These are phyloP conservation scores for Dendrocalamus latiflorus DNA, from an alignment of 202 grass and related monocot species.

Conservation along the genomic window DNA sequence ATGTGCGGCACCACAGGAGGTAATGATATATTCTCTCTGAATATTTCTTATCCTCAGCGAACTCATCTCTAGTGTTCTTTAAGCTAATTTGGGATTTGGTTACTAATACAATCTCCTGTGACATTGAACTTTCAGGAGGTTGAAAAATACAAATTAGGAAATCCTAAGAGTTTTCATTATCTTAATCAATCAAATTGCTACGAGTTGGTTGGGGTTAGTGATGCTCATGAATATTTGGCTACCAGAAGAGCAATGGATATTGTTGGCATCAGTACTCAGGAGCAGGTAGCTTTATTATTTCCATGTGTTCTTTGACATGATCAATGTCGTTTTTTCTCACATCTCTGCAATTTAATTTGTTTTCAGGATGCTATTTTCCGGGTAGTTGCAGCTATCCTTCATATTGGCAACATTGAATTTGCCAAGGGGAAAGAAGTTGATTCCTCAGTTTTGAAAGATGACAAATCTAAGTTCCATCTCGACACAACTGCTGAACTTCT, in stretches of 20 bases:
- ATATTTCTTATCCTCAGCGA: conserved; percentile 17
- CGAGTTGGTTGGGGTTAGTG: conserved; percentile 76
- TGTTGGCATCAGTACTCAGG: conserved; percentile 75
- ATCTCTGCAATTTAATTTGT: conserved; percentile 41
- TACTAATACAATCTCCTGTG: conserved; percentile 19
- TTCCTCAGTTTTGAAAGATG: conserved; percentile 84
- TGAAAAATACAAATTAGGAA: conserved; percentile 81
- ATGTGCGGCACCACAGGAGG: conserved; percentile 80
- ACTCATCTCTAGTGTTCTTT: conserved; percentile 25
- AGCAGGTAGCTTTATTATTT: conserved; percentile 60
- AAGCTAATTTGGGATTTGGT: conserved; percentile 1
- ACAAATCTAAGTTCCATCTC: conserved; percentile 90
- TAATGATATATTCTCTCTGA: conserved; percentile 34
- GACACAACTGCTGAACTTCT: conserved; percentile 80
- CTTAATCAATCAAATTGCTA: conserved; percentile 93
- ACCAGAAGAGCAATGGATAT: conserved; percentile 95
- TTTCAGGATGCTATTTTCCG: conserved; percentile 88
- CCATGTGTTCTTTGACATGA: conserved; percentile 17
- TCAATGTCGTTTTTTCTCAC: conserved; percentile 27
- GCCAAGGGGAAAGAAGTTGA: conserved; percentile 83
- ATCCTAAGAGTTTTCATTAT: conserved; percentile 76
- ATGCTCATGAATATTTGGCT: conserved; percentile 77
- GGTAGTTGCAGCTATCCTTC: conserved; percentile 92
- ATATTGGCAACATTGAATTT: conserved; percentile 90
- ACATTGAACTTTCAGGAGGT: conserved; percentile 42